Conservation (phyloP, 257 asterid genomes). For the Fraxinus americana region DNA sequence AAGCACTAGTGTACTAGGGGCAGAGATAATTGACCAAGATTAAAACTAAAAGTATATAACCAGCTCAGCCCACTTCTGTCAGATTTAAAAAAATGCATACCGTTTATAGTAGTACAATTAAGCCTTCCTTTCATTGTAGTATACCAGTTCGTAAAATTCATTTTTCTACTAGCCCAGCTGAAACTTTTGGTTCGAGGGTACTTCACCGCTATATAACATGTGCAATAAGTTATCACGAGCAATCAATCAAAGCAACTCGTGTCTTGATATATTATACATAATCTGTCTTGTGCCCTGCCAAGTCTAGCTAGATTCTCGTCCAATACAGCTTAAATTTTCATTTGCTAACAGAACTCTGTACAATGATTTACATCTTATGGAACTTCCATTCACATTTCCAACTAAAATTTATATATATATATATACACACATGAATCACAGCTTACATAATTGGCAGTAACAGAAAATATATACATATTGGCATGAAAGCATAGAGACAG, state of each 20-base stretch:
- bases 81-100: no score
- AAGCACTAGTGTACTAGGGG: not conserved
- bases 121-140: not conserved
- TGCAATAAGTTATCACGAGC: not conserved
- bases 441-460: not conserved
- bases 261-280: not conserved
- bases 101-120: not conserved
- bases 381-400: not conserved
- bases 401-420: not conserved
- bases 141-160: not conserved
- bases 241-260: not conserved
- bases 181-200: not conserved
- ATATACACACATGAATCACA: not conserved
- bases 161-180: not conserved
- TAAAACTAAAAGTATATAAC: no score
- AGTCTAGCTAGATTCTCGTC: no score
- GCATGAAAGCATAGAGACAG: not conserved
- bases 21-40: not conserved
- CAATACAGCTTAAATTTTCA: not conserved
- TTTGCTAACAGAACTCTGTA: not conserved
- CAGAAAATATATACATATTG: not conserved
- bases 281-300: no score
- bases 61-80: not conserved
- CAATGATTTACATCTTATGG: not conserved
- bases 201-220: not conserved